These are phyloP conservation scores for Calonectria pseudoreteaudii DNA, from an alignment of 2,329 filamentous ascomycete species.

Conservation along the genomic window DNA sequence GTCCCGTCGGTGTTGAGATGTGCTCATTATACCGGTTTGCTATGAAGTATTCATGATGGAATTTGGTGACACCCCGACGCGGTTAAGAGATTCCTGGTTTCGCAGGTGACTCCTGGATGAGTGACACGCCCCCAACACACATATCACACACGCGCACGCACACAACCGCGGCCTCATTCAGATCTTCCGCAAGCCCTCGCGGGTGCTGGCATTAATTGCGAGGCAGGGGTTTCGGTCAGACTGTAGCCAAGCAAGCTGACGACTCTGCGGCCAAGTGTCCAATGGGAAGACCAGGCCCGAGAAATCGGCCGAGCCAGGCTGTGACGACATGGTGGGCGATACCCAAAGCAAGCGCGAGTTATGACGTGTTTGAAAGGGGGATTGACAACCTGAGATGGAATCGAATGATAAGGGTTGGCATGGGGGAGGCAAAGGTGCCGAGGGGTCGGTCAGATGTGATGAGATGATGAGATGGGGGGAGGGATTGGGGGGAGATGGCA, in stretches of 20 bases:
- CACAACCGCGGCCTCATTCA: constrained; percentile 32
- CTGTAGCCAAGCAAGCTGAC: constrained; percentile 15
- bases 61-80: constrained; percentile 6
- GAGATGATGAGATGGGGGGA: constrained; percentile 1
- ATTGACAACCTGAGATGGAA: constrained; percentile 25
- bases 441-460: constrained; percentile 24
- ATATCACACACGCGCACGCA: background rate
- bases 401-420: constrained; percentile 16
- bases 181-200: constrained; percentile 37
- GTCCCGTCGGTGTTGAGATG: constrained; percentile 35
- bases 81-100: constrained; percentile 19
- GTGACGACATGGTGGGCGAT: constrained; percentile 21
- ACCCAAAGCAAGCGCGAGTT: constrained; percentile 25
- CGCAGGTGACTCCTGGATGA: constrained; percentile 16
- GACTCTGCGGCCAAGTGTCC: constrained; percentile 6
- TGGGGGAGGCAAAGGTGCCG: background rate
- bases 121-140: constrained; percentile 22
- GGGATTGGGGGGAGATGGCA: constrained; percentile 11
- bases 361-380: constrained; percentile 23
- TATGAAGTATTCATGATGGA: constrained; percentile 17
- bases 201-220: constrained; percentile 14
- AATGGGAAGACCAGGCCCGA: constrained; percentile 10
- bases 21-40: constrained; percentile 22
- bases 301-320: constrained; percentile 17
- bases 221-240: constrained; percentile 8